phyloP scores from a whole-genome alignment of 805 yeast genomes.

The Lachancea dasiensis region DNA sequence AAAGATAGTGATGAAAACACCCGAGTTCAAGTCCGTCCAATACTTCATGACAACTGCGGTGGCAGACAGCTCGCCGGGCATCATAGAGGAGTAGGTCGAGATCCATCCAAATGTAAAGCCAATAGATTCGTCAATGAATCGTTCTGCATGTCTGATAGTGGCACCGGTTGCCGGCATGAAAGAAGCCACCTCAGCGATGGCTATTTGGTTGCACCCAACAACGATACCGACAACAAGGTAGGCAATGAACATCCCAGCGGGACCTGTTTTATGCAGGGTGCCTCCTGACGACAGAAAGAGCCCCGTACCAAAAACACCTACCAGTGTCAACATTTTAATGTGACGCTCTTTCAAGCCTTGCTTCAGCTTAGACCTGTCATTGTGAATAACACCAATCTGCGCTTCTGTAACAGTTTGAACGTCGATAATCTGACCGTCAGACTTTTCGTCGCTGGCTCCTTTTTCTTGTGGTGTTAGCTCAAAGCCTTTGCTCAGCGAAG shows the following conservation, averaged over 20 bases:
- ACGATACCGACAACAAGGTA: conserved; percentile 48
- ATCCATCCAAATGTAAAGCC: conserved; percentile 56
- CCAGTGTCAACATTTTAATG: conserved; percentile 61
- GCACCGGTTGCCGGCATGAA: conserved; percentile 46
- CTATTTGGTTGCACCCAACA: conserved; percentile 53
- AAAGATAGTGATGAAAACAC: conserved; percentile 44
- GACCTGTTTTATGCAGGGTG: conserved; percentile 58
- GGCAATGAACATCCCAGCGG: conserved; percentile 54
- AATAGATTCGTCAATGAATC: conserved; percentile 52
- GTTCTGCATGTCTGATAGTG: conserved; percentile 50
- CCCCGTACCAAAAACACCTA: conserved; percentile 72
- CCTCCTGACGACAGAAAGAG: conserved; percentile 65
- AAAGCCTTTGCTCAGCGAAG: too few species aligned
- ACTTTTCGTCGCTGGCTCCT: background rate
- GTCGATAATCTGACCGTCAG: background rate
- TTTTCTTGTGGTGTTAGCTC: too few species aligned
- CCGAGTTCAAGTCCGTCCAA: conserved; percentile 45
- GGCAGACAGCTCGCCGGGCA: conserved; percentile 48
- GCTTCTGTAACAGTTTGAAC: background rate
- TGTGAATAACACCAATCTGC: background rate
- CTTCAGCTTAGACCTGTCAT: conserved; percentile 43
- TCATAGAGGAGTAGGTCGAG: conserved; percentile 45
- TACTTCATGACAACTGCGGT: conserved; percentile 48
- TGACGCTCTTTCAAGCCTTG: conserved; percentile 48
- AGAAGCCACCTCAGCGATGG: conserved; percentile 58